Base-by-base conservation (phyloP, 805 yeast genomes). In the Metschnikowia dekortorum region DNA sequence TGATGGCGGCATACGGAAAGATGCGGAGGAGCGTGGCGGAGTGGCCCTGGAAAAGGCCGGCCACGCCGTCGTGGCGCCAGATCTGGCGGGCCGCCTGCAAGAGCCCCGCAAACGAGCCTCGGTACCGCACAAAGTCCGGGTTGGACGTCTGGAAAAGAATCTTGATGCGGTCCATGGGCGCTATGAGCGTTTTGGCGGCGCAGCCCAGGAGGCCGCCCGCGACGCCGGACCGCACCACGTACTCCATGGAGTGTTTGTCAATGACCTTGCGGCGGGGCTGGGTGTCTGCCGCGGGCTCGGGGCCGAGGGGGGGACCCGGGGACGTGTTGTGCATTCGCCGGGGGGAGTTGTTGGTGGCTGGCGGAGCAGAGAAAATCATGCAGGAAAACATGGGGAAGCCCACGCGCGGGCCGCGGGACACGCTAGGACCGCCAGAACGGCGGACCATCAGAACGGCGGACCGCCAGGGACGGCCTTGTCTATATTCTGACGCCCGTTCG, bases 131-230 rank as follows among this genome's bases (percentile, higher is more conserved):
- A 61, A 88, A 94, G 53, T 86, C 92, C 0, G 98, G 97, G 62
- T 92, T 90, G 16, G 92, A 82, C 1, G 99, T 94, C 69, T 94
- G 99, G 68, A 94, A 94, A 44, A 94, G 72, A 62, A 94, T 94
- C 70, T 94, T 94, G 57, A 94, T 92, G 60, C 99, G 78, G 68
- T 94, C 99, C 51, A 94, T 68, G 1, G 99, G 99, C 0, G 99
- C 99, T 40, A 94, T 88, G 49, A 91, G 73, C 0, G 98, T 89
- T 63, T 94, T 94, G 2, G 97, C 98, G n/a, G 94, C 89, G 47
- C 90, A 83, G 1, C 99, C 99, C 0, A 98, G 97, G 3, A 88
- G 59, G 2, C 99, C 99, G 16, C 99, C 99, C 0, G 99, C 96
- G 0, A 90, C 56, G 0, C 96, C 99, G 18, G 95, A 85, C 54